phyloP scores from a whole-genome alignment of 176 grass and related monocot genomes.

The Eremochloa ophiuroides region DNA sequence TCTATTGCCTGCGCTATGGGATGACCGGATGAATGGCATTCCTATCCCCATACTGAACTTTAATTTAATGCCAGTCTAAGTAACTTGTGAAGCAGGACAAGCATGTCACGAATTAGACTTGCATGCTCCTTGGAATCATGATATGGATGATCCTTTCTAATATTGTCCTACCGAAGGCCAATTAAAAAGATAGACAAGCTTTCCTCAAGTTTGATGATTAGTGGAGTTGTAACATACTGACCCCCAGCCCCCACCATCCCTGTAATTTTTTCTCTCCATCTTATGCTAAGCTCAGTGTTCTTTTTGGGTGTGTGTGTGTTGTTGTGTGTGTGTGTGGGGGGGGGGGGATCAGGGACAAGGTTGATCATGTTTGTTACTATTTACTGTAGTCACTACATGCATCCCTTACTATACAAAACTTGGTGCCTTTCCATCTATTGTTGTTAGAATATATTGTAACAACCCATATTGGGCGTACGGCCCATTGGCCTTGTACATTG shows the following conservation, averaged over 20 bases:
- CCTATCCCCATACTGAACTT: slow-evolving; percentile 1
- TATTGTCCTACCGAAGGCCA: not conserved
- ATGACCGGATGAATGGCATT: not conserved
- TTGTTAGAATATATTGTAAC: no score
- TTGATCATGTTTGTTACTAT: not conserved
- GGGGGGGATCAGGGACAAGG: not conserved
- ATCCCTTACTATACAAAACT: no score
- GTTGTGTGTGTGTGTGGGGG: no score
- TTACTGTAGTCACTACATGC: no score
- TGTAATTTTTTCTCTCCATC: not conserved
- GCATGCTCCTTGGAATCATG: not conserved
- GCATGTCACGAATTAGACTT: slow-evolving; percentile 5
- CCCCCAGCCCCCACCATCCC: not conserved
- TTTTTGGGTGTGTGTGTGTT: no score
- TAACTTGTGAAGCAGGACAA: not conserved
- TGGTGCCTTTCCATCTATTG: no score
- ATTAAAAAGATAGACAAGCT: not conserved
- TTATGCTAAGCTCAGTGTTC: not conserved
- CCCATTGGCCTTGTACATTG: no score
- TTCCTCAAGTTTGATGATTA: not conserved
- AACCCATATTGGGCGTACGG: no score
- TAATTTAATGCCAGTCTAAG: not conserved
- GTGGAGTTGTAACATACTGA: not conserved
- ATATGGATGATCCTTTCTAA: slow-evolving; percentile 3
- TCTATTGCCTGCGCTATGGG: not conserved